These are phyloP conservation scores for Haberlea rhodopensis DNA, from an alignment of 257 asterid genomes.

Conservation along the genomic window DNA sequence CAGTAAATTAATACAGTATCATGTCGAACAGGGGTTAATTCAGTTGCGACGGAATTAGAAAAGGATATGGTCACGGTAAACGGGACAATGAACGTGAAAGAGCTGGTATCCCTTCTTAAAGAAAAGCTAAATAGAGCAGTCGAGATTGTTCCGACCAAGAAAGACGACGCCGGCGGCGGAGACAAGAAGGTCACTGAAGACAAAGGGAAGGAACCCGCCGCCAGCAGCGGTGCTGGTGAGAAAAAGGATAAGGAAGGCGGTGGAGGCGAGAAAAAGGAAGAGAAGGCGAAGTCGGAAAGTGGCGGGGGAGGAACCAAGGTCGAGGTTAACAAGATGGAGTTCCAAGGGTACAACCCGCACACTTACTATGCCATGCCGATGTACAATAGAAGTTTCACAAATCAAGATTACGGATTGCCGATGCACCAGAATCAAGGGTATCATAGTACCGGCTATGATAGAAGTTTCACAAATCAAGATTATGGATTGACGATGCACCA, in stretches of 20 bases:
- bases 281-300: conserved; percentile 24
- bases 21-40: conserved; percentile 76
- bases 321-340: conserved; percentile 59
- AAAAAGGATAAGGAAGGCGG: conserved; percentile 24
- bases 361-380: conserved; percentile 53
- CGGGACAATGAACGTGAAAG: conserved; percentile 77
- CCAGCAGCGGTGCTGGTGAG: too few relatives aligned
- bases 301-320: conserved; percentile 37
- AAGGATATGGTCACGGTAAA: conserved; percentile 70
- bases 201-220: too few relatives aligned
- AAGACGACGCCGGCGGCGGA: conserved; percentile 51
- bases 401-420: conserved; percentile 59
- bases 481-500: conserved; percentile 37
- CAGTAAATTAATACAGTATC: too few relatives aligned
- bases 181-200: conserved; percentile 33
- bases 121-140: conserved; percentile 59
- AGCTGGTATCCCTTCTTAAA: conserved; percentile 53
- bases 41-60: conserved; percentile 44
- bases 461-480: conserved; percentile 50
- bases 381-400: conserved; percentile 47
- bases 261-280: not conserved
- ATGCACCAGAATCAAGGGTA: conserved; percentile 9
- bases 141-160: conserved; percentile 64
- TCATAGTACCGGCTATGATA: conserved; percentile 32
- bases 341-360: conserved; percentile 39